Evolutionary conservation across 768 basidiomycete species (phyloP).

Genomic region (Kwoniella bestiolae): DNA sequence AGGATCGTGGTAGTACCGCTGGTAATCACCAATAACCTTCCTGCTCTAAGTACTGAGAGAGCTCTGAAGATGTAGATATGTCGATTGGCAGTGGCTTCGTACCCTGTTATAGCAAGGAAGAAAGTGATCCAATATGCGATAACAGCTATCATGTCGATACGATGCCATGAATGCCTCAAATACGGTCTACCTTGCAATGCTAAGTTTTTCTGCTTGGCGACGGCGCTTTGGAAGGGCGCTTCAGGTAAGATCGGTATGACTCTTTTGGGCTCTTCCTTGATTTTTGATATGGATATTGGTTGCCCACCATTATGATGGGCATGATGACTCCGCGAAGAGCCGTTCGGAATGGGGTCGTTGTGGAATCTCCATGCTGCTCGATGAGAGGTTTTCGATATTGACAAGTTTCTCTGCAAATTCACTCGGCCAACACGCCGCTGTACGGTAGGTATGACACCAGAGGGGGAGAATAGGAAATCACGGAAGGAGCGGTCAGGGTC

Average conservation of each 20-base stretch:
- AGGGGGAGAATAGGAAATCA: slow-evolving; percentile 29
- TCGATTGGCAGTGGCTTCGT: slow-evolving; percentile 66
- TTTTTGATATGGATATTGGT: not conserved
- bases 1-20: slow-evolving; percentile 94
- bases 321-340: not conserved
- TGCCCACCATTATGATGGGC: not conserved
- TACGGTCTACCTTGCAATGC: slow-evolving; percentile 68
- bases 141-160: slow-evolving; percentile 83
- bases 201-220: slow-evolving; percentile 53
- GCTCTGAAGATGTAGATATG: slow-evolving; percentile 90
- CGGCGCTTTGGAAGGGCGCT: slow-evolving; percentile 59
- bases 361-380: slow-evolving; percentile 29
- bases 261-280: slow-evolving; percentile 12
- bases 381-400: slow-evolving; percentile 5
- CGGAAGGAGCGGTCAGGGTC: slow-evolving; percentile 67
- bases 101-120: slow-evolving; percentile 67
- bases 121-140: slow-evolving; percentile 86
- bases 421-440: slow-evolving; percentile 20
- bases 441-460: slow-evolving; percentile 23
- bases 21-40: slow-evolving; percentile 81
- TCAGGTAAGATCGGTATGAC: slow-evolving; percentile 34
- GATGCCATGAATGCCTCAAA: slow-evolving; percentile 82
- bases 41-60: slow-evolving; percentile 79
- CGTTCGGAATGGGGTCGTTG: not conserved
- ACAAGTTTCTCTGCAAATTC: slow-evolving; percentile 18